Conservation (phyloP, 331 rosid species). For the Phaseolus coccineus region DNA sequence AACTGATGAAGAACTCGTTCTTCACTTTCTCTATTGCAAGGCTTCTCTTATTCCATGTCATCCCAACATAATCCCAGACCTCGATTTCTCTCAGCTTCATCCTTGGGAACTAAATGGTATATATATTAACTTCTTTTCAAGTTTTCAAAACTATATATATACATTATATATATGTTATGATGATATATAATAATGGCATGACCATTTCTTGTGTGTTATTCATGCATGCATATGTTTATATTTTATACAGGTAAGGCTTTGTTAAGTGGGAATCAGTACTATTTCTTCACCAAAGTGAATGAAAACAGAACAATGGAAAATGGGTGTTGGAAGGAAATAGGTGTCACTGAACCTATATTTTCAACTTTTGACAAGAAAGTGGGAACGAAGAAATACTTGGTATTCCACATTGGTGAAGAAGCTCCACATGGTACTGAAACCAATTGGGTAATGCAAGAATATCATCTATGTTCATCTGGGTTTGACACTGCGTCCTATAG, state of each 20-base stretch:
- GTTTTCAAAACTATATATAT: no score
- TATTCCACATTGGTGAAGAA: conserved; percentile 53
- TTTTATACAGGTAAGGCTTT: conserved; percentile 55
- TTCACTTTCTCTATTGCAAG: conserved; percentile 65
- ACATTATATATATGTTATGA: no score
- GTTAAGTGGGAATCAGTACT: conserved; percentile 56
- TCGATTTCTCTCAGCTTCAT: conserved; percentile 48
- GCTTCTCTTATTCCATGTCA: conserved; percentile 56
- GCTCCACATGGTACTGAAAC: conserved; percentile 52
- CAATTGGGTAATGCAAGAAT: conserved; percentile 69
- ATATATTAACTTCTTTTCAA: no score
- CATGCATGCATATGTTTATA: not conserved
- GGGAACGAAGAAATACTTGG: conserved; percentile 61
- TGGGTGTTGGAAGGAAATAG: conserved; percentile 68
- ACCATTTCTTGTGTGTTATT: not conserved
- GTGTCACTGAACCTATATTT: conserved; percentile 43
- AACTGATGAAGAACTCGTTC: conserved; percentile 69
- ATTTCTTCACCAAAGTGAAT: conserved; percentile 59
- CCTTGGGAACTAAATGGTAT: conserved; percentile 63
- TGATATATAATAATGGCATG: no score
- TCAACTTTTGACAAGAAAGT: conserved; percentile 51
- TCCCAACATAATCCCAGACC: conserved; percentile 66
- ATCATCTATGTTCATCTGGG: conserved; percentile 48
- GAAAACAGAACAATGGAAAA: conserved; percentile 52
- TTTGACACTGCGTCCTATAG: not conserved